These are phyloP conservation scores for Cladophialophora yegresii DNA, from an alignment of 2,329 filamentous ascomycete species.

Conservation along the genomic window DNA sequence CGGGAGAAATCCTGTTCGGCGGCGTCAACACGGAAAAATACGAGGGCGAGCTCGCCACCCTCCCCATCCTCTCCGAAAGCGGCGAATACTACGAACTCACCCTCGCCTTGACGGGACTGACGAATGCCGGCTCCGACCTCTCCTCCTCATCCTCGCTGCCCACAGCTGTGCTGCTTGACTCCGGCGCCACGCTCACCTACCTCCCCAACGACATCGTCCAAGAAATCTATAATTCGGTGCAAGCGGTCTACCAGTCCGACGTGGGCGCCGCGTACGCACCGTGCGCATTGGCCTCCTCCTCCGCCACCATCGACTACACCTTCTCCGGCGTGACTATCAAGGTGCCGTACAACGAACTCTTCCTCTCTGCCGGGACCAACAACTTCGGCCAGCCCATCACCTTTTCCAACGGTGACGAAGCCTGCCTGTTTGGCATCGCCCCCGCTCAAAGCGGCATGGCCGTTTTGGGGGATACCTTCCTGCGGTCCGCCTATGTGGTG, in stretches of 20 bases:
- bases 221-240: conserved; percentile 60
- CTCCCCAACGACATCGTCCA: conserved; percentile 57
- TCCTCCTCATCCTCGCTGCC: conserved; percentile 40
- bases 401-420: conserved; percentile 42
- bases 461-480: conserved; percentile 64
- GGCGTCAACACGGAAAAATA: conserved; percentile 71
- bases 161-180: conserved; percentile 69
- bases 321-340: conserved; percentile 59
- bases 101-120: conserved; percentile 66
- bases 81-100: conserved; percentile 64
- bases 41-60: conserved; percentile 61
- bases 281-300: conserved; percentile 54
- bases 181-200: conserved; percentile 68
- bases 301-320: conserved; percentile 58
- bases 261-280: conserved; percentile 58
- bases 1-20: conserved; percentile 71
- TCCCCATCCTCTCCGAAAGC: conserved; percentile 63
- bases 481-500: conserved; percentile 64
- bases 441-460: conserved; percentile 51
- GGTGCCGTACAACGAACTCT: conserved; percentile 58
- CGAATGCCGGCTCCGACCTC: conserved; percentile 37
- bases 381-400: conserved; percentile 42
- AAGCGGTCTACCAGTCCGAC: conserved; percentile 59
- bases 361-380: conserved; percentile 53
- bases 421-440: conserved; percentile 54